Evolutionary conservation across 2,329 filamentous ascomycete species (phyloP), one percentile per base, ranked within the genome.

Genomic region (Trichoderma guizhouense): DNA sequence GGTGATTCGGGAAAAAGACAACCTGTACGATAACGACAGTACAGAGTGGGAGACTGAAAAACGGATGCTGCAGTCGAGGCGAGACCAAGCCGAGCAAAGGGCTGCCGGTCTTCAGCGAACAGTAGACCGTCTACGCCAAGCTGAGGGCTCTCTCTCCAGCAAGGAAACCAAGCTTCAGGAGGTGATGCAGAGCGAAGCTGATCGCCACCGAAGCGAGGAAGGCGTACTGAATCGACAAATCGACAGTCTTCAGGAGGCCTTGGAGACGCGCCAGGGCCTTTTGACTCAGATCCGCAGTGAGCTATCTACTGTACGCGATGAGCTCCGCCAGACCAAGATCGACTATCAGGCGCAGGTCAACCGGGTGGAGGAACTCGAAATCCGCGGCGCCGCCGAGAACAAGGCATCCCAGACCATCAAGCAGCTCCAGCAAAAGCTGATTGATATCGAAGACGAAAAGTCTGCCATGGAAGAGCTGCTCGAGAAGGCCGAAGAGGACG

Each of bases 361-460:
- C 74, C 93, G 94, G 78, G 85, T 94, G n/a, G 90, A 93, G 68
- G 88, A 93, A 32, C 82, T 95, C 15, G 91, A 94, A 91, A 24
- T 76, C 87, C 66, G 85, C 82, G 75, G 80, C 82, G 62, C 83
- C 83, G 66, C 82, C 3, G 86, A 89, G 73, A 82, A 83, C 60
- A 83, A 82, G 73, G 81, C 83, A 7, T 80, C 82, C 3, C 79
- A 82, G 26, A 76, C 81, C 7, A 78, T 81, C 2, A 79, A 84
- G 30, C 86, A 87, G 60, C 82, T 92, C 4, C 85, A 89, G 74
- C 78, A 80, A 7, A 87, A 86, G 55, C 83, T 92, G 28, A 82
- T 85, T 30, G 88, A 88, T 72, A 81, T 88, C 5, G 88, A 90
- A 74, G 88, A 90, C 72, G 47, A 53, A 53, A 53, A 53, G 47